Percentiles rank a stretch among this genome's conserved stretches.
Conservation (phyloP, 768 basidiomycete genomes). For the Phlebiopsis flavidoalba region DNA sequence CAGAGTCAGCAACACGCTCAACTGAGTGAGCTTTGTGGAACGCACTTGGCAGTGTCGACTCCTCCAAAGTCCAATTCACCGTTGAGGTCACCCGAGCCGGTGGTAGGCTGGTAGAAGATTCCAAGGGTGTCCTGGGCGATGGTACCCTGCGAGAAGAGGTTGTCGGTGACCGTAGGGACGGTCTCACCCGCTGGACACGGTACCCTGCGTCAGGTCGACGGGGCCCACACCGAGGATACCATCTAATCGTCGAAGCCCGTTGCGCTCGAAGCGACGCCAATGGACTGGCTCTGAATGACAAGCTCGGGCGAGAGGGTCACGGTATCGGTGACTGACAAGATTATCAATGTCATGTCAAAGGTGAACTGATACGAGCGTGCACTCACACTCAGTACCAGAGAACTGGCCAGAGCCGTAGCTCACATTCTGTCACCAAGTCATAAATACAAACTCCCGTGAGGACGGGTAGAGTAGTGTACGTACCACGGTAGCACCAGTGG, state of each 20-base stretch:
- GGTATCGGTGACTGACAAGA: constrained; percentile 37
- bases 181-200: constrained; percentile 32
- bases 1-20: not conserved
- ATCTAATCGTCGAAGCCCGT: constrained; percentile 12
- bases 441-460: not conserved
- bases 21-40: not conserved
- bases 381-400: constrained; percentile 40
- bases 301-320: constrained; percentile 37
- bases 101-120: constrained; percentile 49
- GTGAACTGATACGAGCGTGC: not conserved
- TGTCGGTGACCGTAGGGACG: constrained; percentile 56
- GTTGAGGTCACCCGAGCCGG: constrained; percentile 30
- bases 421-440: constrained; percentile 36
- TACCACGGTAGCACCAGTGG: constrained; percentile 31
- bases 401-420: constrained; percentile 52
- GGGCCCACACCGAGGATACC: constrained; percentile 22
- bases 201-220: constrained; percentile 41
- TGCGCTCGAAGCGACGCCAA: constrained; percentile 40
- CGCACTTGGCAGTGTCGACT: constrained; percentile 40
- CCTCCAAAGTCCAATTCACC: constrained; percentile 56
- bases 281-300: constrained; percentile 41
- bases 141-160: constrained; percentile 41
- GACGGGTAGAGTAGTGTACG: constrained; percentile 12
- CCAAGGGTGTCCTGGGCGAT: constrained; percentile 44
- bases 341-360: not conserved